These are phyloP conservation scores for Xylaria intraflava DNA, from an alignment of 495 filamentous ascomycete species.

Conservation along the genomic window DNA sequence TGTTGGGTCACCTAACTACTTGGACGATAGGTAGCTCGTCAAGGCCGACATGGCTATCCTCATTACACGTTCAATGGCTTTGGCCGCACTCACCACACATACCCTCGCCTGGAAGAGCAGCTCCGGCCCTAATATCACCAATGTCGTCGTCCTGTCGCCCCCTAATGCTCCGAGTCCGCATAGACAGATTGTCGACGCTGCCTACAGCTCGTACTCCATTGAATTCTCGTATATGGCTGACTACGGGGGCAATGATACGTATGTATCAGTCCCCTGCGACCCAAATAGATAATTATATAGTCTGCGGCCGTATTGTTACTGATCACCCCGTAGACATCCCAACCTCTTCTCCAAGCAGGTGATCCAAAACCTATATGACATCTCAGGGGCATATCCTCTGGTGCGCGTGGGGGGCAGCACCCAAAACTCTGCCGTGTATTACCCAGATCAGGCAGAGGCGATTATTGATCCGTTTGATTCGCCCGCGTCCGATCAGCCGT, in stretches of 20 bases:
- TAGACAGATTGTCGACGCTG: constrained; percentile 14
- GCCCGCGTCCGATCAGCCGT: constrained; percentile 14
- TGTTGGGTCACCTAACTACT: too few relatives aligned
- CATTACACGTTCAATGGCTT: too few relatives aligned
- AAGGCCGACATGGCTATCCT: too few relatives aligned
- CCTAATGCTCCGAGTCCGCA: not conserved
- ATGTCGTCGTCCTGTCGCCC: not conserved
- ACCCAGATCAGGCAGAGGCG: constrained; percentile 11
- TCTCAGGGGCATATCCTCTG: constrained; percentile 17
- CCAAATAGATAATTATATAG: too few relatives aligned
- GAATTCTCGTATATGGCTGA: constrained; percentile 23
- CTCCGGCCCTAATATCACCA: constrained; percentile 1
- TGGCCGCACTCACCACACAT: too few relatives aligned
- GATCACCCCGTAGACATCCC: constrained; percentile 14
- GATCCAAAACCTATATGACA: constrained; percentile 15
- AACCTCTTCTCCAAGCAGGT: constrained; percentile 18
- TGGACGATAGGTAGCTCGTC: too few relatives aligned
- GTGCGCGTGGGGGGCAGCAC: constrained; percentile 20
- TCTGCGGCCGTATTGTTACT: not conserved
- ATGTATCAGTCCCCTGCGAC: not conserved
- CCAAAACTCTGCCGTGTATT: constrained; percentile 13
- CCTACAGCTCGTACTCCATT: constrained; percentile 19
- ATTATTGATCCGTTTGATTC: constrained; percentile 12
- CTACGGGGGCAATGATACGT: constrained; percentile 19
- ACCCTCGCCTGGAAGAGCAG: too few relatives aligned